phyloP scores from a whole-genome alignment of 352 stramenopile species.

The Pythium insidiosum region DNA sequence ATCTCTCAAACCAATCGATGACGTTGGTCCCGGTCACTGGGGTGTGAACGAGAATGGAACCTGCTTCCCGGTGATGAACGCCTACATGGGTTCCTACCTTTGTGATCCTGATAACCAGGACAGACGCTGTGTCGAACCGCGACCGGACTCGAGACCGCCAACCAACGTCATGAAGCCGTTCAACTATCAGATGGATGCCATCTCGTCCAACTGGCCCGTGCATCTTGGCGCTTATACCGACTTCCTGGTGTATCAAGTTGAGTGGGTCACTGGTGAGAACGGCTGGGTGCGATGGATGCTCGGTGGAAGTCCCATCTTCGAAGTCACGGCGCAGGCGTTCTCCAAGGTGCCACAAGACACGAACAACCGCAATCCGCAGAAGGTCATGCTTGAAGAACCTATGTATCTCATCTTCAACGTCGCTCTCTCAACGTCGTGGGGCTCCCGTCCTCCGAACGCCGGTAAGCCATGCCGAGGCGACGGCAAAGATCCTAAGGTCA shows the following conservation, averaged over 20 bases:
- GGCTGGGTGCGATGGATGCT: conserved; percentile 72
- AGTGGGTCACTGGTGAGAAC: conserved; percentile 59
- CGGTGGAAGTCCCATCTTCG: conserved; percentile 42
- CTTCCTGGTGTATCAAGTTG: conserved; percentile 58
- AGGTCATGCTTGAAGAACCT: conserved; percentile 81
- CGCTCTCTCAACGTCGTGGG: conserved; percentile 87
- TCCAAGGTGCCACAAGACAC: conserved; percentile 40
- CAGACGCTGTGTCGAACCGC: conserved; percentile 29
- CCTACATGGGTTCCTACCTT: conserved; percentile 20
- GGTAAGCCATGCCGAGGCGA: conserved; percentile 30
- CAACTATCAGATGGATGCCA: conserved; percentile 75
- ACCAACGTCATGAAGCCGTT: conserved; percentile 56
- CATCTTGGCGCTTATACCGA: conserved; percentile 46
- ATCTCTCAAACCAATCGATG: conserved; percentile 27
- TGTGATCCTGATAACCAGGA: conserved; percentile 29
- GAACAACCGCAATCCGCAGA: conserved; percentile 36
- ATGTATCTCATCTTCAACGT: conserved; percentile 94
- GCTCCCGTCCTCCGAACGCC: conserved; percentile 39
- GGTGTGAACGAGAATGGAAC: conserved; percentile 25
- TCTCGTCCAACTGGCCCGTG: conserved; percentile 67
- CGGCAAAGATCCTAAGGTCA: conserved; percentile 21
- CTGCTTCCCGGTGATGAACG: conserved; percentile 21
- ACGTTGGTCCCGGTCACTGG: conserved; percentile 9
- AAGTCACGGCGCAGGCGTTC: conserved; percentile 45
- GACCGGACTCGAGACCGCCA: conserved; percentile 20